Evolutionary conservation across 139 green algal species (phyloP), one percentile per base, ranked within the genome.

Genomic region (Coelastrella sp.): DNA sequence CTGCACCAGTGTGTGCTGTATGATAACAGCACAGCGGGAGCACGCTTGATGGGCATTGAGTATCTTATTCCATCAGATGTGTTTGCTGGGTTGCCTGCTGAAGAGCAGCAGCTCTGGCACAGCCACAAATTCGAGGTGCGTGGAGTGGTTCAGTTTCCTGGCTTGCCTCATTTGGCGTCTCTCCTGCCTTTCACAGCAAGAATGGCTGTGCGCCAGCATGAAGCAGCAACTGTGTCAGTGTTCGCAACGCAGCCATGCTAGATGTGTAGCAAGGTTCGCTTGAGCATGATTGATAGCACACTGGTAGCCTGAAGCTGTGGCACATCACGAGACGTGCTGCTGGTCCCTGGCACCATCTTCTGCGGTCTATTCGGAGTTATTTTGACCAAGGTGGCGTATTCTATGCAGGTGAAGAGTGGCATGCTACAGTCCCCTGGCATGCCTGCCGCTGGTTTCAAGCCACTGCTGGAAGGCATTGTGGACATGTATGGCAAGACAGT

Each of bases 401-500:
- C 58, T 5, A 14, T 57, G 22, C 74, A 80, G 74, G 74, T 80
- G 6, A 58, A 7, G 7, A 80, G 74, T 60, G 74, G 74, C 74
- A 57, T 80, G 74, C 22, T 80, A 19, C 22, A 59, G 7, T 80
- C 74, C 7, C 74, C 74, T 80, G 74, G 74, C 19, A 57, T 80
- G 74, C 74, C 74, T 58, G 23, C 22, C 5, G n/a, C 22, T 59
- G 7, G 7, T 5, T 57, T 58, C 13, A 13, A 80, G 23, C 74
- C 74, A 11, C 22, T 80, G 7, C 8, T 80, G 3, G 22, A 57
- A 13, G 22, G 22, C 22, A 57, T 80, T 3, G 58, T 58, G 10
- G 58, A 80, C 74, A 80, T 80, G 74, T 80, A 80, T 13, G 74
- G 74, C n/a, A 80, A 80, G 74, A 80, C 74, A 58, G 22, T 57